A percentile compares a stretch with the other conserved stretches of the same genome.
Evolutionary conservation across 2,329 filamentous ascomycete species (phyloP).

Genomic region (Trichoderma guizhouense): DNA sequence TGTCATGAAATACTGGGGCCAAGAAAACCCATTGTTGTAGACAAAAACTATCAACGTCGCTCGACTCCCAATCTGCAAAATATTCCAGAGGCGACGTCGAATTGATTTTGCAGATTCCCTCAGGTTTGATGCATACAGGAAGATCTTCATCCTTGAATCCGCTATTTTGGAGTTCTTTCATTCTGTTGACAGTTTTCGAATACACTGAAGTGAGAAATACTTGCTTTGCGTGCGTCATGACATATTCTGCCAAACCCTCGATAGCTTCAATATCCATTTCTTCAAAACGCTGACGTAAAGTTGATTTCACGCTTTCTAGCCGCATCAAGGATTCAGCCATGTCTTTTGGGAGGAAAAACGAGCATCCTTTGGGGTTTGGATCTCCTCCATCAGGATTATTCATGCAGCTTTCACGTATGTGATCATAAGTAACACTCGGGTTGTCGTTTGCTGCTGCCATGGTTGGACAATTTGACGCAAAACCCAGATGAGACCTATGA

Average conservation of each 20-base stretch:
- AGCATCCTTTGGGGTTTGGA: background rate
- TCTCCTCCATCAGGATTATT: background rate
- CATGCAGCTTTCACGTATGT: fast-evolving
- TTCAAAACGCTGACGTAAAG: background rate
- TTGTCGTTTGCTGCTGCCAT: background rate
- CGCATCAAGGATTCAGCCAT: background rate
- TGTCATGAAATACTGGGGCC: background rate
- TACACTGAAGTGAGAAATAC: background rate
- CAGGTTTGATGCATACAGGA: background rate
- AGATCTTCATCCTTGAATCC: background rate
- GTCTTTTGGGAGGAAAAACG: background rate
- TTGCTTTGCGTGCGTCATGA: background rate
- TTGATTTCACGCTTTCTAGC: background rate
- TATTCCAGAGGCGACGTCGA: background rate
- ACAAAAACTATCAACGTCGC: background rate
- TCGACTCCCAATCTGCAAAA: background rate
- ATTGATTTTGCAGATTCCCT: background rate
- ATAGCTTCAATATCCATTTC: background rate
- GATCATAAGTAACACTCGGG: background rate
- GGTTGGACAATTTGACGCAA: background rate
- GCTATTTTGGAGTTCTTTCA: background rate
- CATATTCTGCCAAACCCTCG: background rate
- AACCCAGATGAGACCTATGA: background rate
- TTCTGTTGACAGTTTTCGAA: fast-evolving
- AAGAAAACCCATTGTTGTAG: background rate